Evolutionary conservation across 371 early-diverging fungal species (phyloP).

Genomic region (Actinomortierella ambigua): DNA sequence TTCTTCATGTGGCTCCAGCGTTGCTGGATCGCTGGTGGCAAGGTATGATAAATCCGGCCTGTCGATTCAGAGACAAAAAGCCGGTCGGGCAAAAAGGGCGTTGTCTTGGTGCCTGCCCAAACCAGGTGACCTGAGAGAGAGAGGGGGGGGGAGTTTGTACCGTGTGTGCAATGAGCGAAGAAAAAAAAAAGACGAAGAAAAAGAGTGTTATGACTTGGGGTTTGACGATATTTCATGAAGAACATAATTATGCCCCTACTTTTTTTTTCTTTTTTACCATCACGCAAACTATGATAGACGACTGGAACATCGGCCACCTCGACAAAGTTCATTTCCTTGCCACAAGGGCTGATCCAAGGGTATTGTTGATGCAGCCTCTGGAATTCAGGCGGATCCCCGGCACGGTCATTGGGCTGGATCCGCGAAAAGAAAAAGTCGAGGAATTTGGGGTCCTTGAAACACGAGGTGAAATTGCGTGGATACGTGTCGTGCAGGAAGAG

Average conservation of each 20-base stretch:
- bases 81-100: slow-evolving; percentile 28
- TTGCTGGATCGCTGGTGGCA: slow-evolving; percentile 9
- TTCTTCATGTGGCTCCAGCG: neutral
- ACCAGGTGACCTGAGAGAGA: slow-evolving; percentile 15
- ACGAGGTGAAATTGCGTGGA: slow-evolving; percentile 35
- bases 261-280: slow-evolving; percentile 2
- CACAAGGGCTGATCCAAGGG: slow-evolving; percentile 32
- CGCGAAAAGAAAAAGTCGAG: slow-evolving; percentile 35
- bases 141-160: too few species aligned
- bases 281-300: slow-evolving; percentile 23
- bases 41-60: slow-evolving; percentile 40
- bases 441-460: slow-evolving; percentile 38
- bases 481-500: slow-evolving; percentile 42
- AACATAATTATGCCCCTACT: too few species aligned
- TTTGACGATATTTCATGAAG: too few species aligned
- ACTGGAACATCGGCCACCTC: slow-evolving; percentile 41
- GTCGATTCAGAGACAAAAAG: slow-evolving; percentile 24
- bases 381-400: too few species aligned
- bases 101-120: slow-evolving; percentile 35
- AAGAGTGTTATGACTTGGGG: too few species aligned
- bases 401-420: slow-evolving; percentile 15
- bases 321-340: slow-evolving; percentile 42
- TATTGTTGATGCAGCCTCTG: slow-evolving; percentile 12
- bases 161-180: too few species aligned
- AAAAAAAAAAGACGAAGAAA: too few species aligned